Base-by-base conservation (phyloP, 257 asterid genomes). In the Solanum stenotomum region DNA sequence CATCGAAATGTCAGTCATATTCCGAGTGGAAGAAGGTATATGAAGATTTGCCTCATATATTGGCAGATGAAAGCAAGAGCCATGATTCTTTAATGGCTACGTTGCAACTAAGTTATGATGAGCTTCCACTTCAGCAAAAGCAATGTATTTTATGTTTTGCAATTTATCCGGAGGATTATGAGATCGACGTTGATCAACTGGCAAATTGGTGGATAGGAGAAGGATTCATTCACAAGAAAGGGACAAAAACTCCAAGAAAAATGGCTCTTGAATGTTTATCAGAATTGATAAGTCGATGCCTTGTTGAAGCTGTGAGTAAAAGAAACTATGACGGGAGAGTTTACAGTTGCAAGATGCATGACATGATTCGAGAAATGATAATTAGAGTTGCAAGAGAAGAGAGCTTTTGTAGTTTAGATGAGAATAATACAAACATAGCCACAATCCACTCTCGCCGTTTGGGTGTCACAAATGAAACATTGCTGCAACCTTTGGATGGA, bases 101-200 rank as follows among this genome's bases (percentile, higher is more conserved):
- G 23, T 31, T 90, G 77, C 79, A 84, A 77, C 86, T 87, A 37
- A 90, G 92, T 85, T 90, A 90, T 79, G 89, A 90, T 68, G 89
- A 87, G 87, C 89, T 90, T 25, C 89, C 86, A 11, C 81, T 67
- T 33, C 46, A 27, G n/a, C 65, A 83, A 29, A 88, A 88, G 85
- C 89, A 81, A 12, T 88, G 90, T 38, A 70, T 88, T 12, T 40
- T 87, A 12, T 86, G 90, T 42, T 88, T 88, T 63, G 87, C 91
- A 14, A 84, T 90, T 33, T 88, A 86, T 84, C 90, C 88, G 68
- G 89, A 90, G 76, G 88, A 88, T 87, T 81, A 18, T 22, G 91
- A 87, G 38, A 52, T 90, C 31, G 83, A 87, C 23, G 85, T 74
- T 23, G 91, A 88, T 4, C 89, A 87, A 42, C 16, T 90, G 79